A percentile compares a stretch with the other conserved stretches of the same genome.
Conservation (phyloP, 2,329 filamentous ascomycete genomes). For the Tolypocladium sp. region DNA sequence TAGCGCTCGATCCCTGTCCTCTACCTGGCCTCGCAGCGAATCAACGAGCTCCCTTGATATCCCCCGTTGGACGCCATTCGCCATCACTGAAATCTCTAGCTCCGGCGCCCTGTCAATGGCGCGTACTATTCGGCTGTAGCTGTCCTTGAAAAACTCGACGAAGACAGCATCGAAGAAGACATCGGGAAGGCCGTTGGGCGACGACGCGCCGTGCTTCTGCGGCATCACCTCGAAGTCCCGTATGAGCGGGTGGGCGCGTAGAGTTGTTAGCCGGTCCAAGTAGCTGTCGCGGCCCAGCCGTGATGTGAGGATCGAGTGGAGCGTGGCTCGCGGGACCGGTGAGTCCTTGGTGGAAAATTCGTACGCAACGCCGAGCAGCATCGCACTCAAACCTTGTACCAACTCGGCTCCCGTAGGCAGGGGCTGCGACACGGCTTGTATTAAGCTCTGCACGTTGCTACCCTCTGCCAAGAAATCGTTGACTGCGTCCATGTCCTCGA, state of each 20-base stretch:
- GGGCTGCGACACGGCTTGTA: constrained; percentile 61
- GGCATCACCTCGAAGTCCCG: constrained; percentile 84
- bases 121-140: constrained; percentile 75
- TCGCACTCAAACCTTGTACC: constrained; percentile 73
- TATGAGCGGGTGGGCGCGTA: constrained; percentile 69
- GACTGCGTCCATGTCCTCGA: constrained; percentile 82
- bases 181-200: constrained; percentile 52
- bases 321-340: constrained; percentile 69
- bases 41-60: constrained; percentile 93
- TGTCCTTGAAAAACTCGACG: constrained; percentile 92
- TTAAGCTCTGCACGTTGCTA: constrained; percentile 79
- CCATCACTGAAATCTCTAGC: constrained; percentile 71
- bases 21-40: constrained; percentile 66
- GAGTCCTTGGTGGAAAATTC: constrained; percentile 98
- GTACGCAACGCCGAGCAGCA: constrained; percentile 80
- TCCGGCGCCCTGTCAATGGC: constrained; percentile 88
- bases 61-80: constrained; percentile 75
- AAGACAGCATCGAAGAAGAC: constrained; percentile 82
- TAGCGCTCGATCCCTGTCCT: constrained; percentile 54
- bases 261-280: constrained; percentile 66
- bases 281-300: constrained; percentile 81
- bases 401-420: constrained; percentile 50
- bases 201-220: constrained; percentile 49
- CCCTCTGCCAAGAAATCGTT: constrained; percentile 90
- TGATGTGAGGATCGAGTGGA: constrained; percentile 69